Evolutionary conservation across 305 asterid species (phyloP).

Genomic region (Solanum chacoense): DNA sequence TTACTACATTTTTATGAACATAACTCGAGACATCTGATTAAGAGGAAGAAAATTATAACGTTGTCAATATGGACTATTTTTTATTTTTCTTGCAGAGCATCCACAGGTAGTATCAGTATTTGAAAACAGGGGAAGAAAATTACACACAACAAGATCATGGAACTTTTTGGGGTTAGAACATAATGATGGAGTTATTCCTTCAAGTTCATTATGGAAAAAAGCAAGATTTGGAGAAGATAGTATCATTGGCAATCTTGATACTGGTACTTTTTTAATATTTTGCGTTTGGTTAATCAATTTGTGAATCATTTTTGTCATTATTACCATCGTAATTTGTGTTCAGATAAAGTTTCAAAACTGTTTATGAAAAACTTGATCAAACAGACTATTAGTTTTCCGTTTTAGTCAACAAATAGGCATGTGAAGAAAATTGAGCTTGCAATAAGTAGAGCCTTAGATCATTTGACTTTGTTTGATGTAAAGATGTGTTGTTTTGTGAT

Average conservation of each 20-base stretch:
- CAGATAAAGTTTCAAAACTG: accelerated
- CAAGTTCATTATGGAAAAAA: constrained; percentile 62
- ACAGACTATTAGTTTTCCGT: too few species aligned
- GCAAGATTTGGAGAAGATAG: constrained; percentile 77
- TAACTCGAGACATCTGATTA: neutral
- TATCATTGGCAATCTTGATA: constrained; percentile 83
- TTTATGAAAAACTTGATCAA: neutral
- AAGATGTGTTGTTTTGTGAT: constrained; percentile 7
- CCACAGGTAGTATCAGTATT: constrained; percentile 77
- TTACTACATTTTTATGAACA: accelerated
- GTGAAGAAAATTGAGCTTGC: constrained; percentile 10
- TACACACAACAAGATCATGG: constrained; percentile 96
- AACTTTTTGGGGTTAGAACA: constrained; percentile 60
- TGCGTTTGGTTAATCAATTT: neutral
- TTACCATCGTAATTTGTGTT: neutral
- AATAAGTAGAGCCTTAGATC: constrained; percentile 19
- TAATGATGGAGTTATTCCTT: constrained; percentile 28
- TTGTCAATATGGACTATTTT: neutral
- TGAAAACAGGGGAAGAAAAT: constrained; percentile 55
- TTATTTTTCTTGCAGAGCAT: constrained; percentile 34
- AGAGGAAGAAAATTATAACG: neutral
- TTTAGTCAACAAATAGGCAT: constrained; percentile 1
- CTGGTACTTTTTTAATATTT: constrained; percentile 29
- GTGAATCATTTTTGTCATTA: neutral
- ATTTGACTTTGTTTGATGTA: constrained; percentile 21